Evolutionary conservation across 352 stramenopile genomes (phyloP).

Genomic region (Lagenidium giganteum): DNA sequence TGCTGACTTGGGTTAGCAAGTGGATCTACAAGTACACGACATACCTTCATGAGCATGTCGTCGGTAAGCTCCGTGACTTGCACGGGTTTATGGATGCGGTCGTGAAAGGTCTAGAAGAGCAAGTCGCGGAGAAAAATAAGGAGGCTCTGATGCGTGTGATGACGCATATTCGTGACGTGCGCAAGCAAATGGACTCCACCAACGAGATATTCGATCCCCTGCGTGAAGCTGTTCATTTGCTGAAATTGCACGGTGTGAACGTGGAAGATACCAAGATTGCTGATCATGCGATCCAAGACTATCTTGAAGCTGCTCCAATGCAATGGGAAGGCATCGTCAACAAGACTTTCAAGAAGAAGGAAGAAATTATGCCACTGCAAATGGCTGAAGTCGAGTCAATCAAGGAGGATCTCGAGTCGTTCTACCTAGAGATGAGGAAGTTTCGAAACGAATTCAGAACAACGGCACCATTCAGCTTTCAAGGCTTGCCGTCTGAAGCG

Average conservation of each 20-base stretch:
- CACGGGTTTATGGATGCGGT: conserved; percentile 94
- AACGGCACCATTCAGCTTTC: conserved; percentile 93
- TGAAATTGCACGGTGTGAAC: conserved; percentile 92
- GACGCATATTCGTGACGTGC: conserved; percentile 93
- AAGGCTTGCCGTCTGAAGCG: conserved; percentile 69
- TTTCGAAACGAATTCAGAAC: conserved; percentile 94
- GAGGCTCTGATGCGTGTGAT: conserved; percentile 96
- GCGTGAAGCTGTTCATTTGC: conserved; percentile 90
- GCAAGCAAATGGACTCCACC: conserved; percentile 90
- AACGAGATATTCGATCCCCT: conserved; percentile 94
- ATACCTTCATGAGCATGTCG: conserved; percentile 91
- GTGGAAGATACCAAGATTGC: conserved; percentile 88
- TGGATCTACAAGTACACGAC: conserved; percentile 96
- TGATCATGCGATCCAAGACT: conserved; percentile 82
- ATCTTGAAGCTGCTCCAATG: conserved; percentile 94
- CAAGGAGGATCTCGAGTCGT: conserved; percentile 92
- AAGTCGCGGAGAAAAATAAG: conserved; percentile 91
- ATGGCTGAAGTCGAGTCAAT: conserved; percentile 94
- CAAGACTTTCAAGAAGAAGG: conserved; percentile 98
- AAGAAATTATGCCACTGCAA: conserved; percentile 97
- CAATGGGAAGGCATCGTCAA: conserved; percentile 98
- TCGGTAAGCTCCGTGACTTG: conserved; percentile 81
- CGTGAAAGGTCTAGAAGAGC: conserved; percentile 85
- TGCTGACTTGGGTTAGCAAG: conserved; percentile 94
- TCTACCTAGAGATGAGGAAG: conserved; percentile 92